phyloP scores from a whole-genome alignment of 306 rosid species.

The Quercus aquifolioides region DNA sequence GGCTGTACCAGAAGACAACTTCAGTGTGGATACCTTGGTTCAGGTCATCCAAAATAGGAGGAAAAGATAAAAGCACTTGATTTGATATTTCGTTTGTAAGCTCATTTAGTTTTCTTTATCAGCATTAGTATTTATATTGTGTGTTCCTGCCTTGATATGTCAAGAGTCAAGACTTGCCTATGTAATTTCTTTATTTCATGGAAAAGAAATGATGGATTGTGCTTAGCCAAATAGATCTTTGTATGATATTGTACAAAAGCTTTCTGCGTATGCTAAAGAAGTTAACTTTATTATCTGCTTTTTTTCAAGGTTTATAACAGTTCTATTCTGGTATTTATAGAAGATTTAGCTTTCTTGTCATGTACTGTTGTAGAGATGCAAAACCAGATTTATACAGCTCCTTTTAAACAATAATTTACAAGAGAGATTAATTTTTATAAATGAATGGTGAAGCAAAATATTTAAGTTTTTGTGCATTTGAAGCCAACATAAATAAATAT shows the following conservation, averaged over 20 bases:
- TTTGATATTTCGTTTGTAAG: constrained; percentile 9
- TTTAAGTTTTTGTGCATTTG: neutral
- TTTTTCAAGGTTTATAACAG: neutral
- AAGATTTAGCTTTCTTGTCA: neutral
- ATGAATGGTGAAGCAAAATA: neutral
- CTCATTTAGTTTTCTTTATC: constrained; percentile 9
- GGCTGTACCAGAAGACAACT: constrained; percentile 80
- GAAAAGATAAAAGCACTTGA: constrained; percentile 62
- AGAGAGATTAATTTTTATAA: neutral
- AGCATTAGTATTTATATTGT: constrained; percentile 9
- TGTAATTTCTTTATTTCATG: constrained; percentile 21
- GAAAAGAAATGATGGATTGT: constrained; percentile 20
- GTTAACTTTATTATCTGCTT: neutral
- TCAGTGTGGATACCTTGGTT: constrained; percentile 91
- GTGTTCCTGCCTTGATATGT: constrained; percentile 11
- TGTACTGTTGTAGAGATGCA: too few relatives aligned
- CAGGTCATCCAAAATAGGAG: constrained; percentile 42
- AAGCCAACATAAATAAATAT: neutral
- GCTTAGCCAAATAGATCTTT: constrained; percentile 6
- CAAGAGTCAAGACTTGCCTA: constrained; percentile 3
- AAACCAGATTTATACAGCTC: too few relatives aligned
- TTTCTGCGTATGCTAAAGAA: constrained; percentile 10
- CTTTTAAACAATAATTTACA: neutral
- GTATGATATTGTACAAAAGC: constrained; percentile 30
- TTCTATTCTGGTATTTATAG: neutral